Conservation (phyloP, 495 filamentous ascomycete genomes). For the Daldinia decipiens region DNA sequence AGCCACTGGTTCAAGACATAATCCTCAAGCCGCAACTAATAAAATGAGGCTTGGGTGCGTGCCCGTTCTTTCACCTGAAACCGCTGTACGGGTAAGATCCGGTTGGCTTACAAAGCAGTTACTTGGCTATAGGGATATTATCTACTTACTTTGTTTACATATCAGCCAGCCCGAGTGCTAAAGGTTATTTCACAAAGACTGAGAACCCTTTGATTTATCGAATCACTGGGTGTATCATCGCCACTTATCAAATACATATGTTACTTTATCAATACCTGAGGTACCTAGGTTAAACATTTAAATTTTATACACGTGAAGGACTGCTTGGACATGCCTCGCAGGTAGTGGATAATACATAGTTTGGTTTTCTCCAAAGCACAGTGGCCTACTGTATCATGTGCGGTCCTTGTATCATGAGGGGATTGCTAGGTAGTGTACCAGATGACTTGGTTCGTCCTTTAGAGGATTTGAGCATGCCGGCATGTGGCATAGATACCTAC, state of each 20-base stretch:
- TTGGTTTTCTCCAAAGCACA: constrained; percentile 12
- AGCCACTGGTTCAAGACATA: constrained; percentile 33
- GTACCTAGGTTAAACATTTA: not conserved
- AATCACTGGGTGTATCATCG: not conserved
- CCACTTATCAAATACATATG: not conserved
- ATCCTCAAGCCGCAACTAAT: constrained; percentile 34
- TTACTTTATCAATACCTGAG: not conserved
- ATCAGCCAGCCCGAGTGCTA: not conserved
- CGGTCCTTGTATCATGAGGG: constrained; percentile 14
- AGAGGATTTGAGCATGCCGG: constrained; percentile 37
- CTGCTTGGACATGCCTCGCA: not conserved
- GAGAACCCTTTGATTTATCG: not conserved
- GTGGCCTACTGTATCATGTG: constrained; percentile 34
- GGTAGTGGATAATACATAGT: not conserved
- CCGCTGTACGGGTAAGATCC: constrained; percentile 11
- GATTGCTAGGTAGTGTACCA: constrained; percentile 19
- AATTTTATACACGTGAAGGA: not conserved
- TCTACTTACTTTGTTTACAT: not conserved
- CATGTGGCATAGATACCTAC: constrained; percentile 28
- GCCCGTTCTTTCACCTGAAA: constrained; percentile 40
- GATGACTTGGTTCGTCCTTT: constrained; percentile 26
- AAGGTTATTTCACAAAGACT: not conserved
- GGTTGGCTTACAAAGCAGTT: not conserved
- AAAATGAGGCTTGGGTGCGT: constrained; percentile 31
- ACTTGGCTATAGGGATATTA: not conserved